Conservation (phyloP, 1,139 yeast genomes). For the Schwanniomyces etchellsii region DNA sequence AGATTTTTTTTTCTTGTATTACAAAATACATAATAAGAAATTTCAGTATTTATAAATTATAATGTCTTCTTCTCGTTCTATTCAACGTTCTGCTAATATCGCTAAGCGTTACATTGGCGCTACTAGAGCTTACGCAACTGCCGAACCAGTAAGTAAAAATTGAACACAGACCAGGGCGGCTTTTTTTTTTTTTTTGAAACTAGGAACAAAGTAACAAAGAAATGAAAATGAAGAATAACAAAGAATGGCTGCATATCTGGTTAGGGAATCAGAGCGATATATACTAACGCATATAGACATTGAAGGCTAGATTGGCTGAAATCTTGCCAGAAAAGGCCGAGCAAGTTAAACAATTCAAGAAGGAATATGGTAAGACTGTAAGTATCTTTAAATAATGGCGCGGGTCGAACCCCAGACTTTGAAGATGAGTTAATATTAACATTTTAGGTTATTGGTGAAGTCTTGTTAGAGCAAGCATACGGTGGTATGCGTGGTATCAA, state of each 20-base stretch:
- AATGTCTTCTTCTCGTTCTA: slow-evolving; percentile 37
- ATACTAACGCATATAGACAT: slow-evolving; percentile 32
- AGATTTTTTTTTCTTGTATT: background rate
- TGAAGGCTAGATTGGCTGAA: slow-evolving; percentile 91
- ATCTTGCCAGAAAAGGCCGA: slow-evolving; percentile 89
- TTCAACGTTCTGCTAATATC: slow-evolving; percentile 29
- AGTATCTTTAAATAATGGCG: slow-evolving; percentile 14
- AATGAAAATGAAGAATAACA: no score
- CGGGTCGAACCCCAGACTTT: no score
- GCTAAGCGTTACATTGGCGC: slow-evolving; percentile 34
- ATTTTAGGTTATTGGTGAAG: slow-evolving; percentile 73
- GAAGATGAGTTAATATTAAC: slow-evolving; percentile 11
- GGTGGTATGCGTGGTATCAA: slow-evolving; percentile 99
- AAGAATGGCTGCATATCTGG: no score
- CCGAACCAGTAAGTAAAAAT: slow-evolving; percentile 43
- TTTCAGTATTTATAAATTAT: background rate
- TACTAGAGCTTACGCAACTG: slow-evolving; percentile 43
- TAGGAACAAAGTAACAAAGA: no score
- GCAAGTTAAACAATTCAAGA: slow-evolving; percentile 83
- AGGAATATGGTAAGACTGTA: slow-evolving; percentile 83
- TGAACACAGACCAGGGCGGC: background rate
- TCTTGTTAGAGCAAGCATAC: slow-evolving; percentile 90
- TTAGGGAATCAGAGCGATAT: no score
- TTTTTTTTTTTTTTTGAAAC: background rate
- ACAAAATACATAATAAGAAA: background rate